Evolutionary conservation across 495 filamentous ascomycete species (phyloP).

Genomic region (Penicillium canariense): DNA sequence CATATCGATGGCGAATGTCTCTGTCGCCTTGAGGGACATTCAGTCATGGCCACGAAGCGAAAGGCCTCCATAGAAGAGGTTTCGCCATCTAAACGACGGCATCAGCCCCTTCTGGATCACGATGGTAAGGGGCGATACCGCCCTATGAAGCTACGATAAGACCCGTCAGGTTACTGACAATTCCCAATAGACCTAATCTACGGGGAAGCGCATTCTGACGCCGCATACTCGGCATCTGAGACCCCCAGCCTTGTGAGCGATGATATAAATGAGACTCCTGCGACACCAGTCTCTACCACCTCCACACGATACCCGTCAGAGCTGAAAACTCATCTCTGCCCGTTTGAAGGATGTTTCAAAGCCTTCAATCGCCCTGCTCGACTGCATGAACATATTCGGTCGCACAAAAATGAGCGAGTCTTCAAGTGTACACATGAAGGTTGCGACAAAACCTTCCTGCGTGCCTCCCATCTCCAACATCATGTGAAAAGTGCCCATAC

Average conservation of each 20-base stretch:
- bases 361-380: constrained; percentile 86
- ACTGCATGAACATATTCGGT: constrained; percentile 71
- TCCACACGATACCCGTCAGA: constrained; percentile 63
- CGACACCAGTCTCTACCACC: constrained; percentile 51
- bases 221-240: constrained; percentile 32
- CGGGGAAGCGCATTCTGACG: constrained; percentile 39
- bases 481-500: constrained; percentile 83
- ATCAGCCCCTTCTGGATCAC: constrained; percentile 24
- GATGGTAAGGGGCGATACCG: constrained; percentile 27
- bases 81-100: constrained; percentile 30
- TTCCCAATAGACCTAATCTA: constrained; percentile 39
- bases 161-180: constrained; percentile 3
- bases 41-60: constrained; percentile 31
- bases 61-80: constrained; percentile 26
- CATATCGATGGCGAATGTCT: neutral
- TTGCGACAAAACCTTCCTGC: constrained; percentile 80
- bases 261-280: constrained; percentile 47
- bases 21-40: neutral
- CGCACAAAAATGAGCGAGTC: constrained; percentile 76
- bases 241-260: constrained; percentile 31
- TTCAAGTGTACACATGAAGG: constrained; percentile 63
- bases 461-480: constrained; percentile 75
- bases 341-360: constrained; percentile 66
- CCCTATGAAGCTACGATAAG: constrained; percentile 1
- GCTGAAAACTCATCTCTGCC: constrained; percentile 70